Evolutionary conservation across 176 grass and related monocot genomes (phyloP), one percentile per base, ranked within the genome.

Genomic region (Ananas comosus): DNA sequence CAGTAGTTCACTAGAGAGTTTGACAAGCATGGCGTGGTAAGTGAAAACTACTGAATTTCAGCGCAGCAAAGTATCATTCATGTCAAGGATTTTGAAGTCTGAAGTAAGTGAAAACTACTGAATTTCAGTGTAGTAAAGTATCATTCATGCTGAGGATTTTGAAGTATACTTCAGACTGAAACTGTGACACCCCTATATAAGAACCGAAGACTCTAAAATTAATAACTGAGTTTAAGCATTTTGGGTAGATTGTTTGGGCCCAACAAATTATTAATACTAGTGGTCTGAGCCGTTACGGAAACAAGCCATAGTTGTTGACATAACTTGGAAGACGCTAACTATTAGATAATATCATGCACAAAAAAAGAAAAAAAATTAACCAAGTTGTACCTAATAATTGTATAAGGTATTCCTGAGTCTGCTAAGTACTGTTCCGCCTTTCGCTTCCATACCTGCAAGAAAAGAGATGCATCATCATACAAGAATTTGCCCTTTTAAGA

Each of bases 381-480:
- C 6, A 48, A 23, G 2, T 13, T 53, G 21, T 80, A 95, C 91
- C 91, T 80, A 84, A 95, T 78, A 53, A 95, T 87, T 53, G 87
- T 95, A 51, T 90, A 90, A 28, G 87, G 79, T 50, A 90, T 68
- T 63, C 91, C 87, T 63, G 85, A 91, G 66, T 96, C 80, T 65
- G 91, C 88, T 76, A 96, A 79, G 87, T 96, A 91, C 63, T 96
- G 85, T 67, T 96, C 88, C 10, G 85, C 78, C 68, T 91, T 88
- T 70, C 85, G 85, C 66, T 96, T 96, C 91, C 91, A 96, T 13
- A 96, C 78, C 88, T 91, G 65, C 47, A 91, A 0, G 12, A 83
- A 48, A 49, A 2, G 64, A 9, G 29, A 59, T 17, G 13, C 19
- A 59, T 59, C 54, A 59, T 21, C 54, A n/a, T 59, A 59, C 13